Evolutionary conservation across 2,329 filamentous ascomycete genomes (phyloP), one percentile per base, ranked within the genome.

Genomic region (Bertia moriformis): DNA sequence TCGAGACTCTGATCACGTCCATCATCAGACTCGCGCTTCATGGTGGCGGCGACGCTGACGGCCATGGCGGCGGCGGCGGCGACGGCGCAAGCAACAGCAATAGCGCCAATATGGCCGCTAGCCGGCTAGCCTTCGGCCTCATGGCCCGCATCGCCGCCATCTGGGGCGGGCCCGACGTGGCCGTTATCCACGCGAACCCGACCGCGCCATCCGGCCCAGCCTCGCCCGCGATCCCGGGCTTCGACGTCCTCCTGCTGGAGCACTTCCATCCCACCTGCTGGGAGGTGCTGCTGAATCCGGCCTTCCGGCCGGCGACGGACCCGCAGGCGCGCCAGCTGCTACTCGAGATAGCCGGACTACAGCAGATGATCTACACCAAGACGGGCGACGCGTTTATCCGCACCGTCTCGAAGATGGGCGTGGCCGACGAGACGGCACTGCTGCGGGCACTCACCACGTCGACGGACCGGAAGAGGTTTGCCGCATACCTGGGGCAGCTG

Each of bases 281-380:
- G 91, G 82, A 84, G 30, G 78, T 96, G 4, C 74, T 93, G 27
- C 76, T 75, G 29, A 82, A 89, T 36, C 68, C 81, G 4, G 71
- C 71, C 15, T 95, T 98, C 67, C 82, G 82, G 46, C 76, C 86
- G 1, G 78, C 78, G 45, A 61, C 64, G 40, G 91, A 98, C 55
- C 87, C 88, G 1, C 87, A 94, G 61, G 83, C 83, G 22, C 83
- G 83, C 55, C 82, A 88, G 57, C 83, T 95, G 1, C 71, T 98
- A 29, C 78, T 77, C 40, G 91, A 98, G 62, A 86, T 93, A 44
- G 87, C 87, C 2, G 73, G 71, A 2, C 62, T 98, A 43, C 87
- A 98, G 59, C 86, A 91, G 59, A 79, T 74, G 24, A 91, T 98
- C 44, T 89, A 95, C 54, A 70, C 74, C 48, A 96, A 96, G 64